These are phyloP conservation scores for Verticillium isaacii DNA, from an alignment of 2,329 filamentous ascomycete species.

Conservation along the genomic window DNA sequence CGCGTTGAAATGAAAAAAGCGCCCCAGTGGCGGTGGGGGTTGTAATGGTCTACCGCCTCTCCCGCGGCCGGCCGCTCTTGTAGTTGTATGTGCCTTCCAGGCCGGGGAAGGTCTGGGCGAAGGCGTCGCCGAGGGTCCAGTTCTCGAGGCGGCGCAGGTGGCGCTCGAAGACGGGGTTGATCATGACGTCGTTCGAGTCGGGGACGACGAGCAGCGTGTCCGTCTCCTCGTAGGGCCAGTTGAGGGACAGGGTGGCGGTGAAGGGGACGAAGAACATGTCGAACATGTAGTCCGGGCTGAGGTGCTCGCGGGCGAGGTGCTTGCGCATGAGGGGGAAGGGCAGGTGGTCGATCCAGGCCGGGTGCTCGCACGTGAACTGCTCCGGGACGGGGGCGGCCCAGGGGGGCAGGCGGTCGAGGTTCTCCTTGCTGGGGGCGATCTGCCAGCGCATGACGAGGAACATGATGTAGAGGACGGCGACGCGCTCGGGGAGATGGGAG, in stretches of 20 bases:
- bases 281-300: constrained; percentile 53
- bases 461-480: constrained; percentile 80
- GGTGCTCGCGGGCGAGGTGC: constrained; percentile 48
- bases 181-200: constrained; percentile 61
- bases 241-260: constrained; percentile 69
- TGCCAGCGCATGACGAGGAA: constrained; percentile 85
- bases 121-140: constrained; percentile 72
- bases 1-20: too few relatives aligned
- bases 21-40: too few relatives aligned
- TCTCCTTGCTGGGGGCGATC: constrained; percentile 72
- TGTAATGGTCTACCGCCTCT: background rate
- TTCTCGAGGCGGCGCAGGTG: constrained; percentile 73
- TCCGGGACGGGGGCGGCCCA: constrained; percentile 64
- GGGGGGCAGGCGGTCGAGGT: constrained; percentile 70
- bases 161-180: constrained; percentile 82
- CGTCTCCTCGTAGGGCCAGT: constrained; percentile 77
- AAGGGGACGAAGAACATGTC: constrained; percentile 82
- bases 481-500: constrained; percentile 71
- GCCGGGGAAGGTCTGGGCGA: constrained; percentile 60
- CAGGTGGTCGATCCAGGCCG: constrained; percentile 77
- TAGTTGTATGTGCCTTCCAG: constrained; percentile 40
- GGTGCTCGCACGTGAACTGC: constrained; percentile 65
- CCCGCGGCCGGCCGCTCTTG: constrained; percentile 13
- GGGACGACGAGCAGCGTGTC: constrained; percentile 61
- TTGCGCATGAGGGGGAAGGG: constrained; percentile 78